Evolutionary conservation across 805 yeast genomes (phyloP).

Genomic region (Cyberlindnera amylophila): DNA sequence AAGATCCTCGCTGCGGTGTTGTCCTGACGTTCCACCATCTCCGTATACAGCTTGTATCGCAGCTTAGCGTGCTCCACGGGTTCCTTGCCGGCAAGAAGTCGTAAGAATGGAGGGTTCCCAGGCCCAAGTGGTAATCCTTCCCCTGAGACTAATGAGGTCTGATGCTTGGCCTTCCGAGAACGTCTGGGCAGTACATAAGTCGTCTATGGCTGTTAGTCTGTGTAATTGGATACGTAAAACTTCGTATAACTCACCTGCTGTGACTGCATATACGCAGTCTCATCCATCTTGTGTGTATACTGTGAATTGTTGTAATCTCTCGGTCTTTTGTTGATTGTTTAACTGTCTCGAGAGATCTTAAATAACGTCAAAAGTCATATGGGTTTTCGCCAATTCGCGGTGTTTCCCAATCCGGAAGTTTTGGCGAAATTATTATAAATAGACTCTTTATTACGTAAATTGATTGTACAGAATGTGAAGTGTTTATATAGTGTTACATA

Average conservation of each 20-base stretch:
- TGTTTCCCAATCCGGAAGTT: too few species aligned
- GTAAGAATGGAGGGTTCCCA: conserved; percentile 14
- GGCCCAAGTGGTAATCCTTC: conserved; percentile 15
- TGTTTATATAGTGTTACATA: too few species aligned
- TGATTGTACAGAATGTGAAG: too few species aligned
- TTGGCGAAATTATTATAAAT: too few species aligned
- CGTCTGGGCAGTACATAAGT: conserved; percentile 16
- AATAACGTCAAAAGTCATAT: too few species aligned
- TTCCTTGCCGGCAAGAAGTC: conserved; percentile 20
- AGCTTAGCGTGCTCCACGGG: conserved; percentile 12
- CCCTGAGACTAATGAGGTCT: conserved; percentile 8
- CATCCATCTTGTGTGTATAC: conserved; percentile 1
- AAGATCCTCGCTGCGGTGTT: conserved; percentile 13
- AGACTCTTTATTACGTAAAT: too few species aligned
- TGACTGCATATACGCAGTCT: conserved; percentile 12
- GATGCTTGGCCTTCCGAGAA: conserved; percentile 6
- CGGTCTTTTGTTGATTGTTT: too few species aligned
- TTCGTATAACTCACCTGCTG: conserved; percentile 21
- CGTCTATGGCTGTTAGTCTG: conserved; percentile 15
- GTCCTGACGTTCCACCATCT: conserved; percentile 16
- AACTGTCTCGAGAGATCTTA: not conserved
- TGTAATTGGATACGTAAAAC: too few species aligned
- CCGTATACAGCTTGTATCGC: conserved; percentile 16
- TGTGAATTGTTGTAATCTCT: too few species aligned
- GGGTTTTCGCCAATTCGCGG: not conserved